Percentiles rank a stretch among this genome's conserved stretches.
Conservation (phyloP, 2,329 filamentous ascomycete genomes). For the Fusarium chaquense region DNA sequence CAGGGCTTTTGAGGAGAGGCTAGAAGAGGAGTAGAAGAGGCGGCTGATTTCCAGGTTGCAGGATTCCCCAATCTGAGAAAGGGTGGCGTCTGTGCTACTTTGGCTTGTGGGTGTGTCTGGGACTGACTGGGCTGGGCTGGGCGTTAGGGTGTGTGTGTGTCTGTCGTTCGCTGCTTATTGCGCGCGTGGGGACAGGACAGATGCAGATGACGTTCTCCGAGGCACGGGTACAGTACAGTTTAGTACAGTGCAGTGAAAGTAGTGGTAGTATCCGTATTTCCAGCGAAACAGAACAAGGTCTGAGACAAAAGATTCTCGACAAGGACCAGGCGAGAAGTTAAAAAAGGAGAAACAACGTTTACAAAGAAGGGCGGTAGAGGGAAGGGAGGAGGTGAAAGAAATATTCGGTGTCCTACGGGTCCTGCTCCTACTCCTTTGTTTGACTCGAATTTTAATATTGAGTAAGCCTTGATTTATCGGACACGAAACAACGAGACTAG, state of each 20-base stretch:
- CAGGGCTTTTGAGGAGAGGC: conserved; percentile 46
- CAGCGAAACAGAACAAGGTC: conserved; percentile 28
- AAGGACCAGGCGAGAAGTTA: conserved; percentile 27
- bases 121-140: background rate
- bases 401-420: conserved; percentile 1
- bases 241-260: conserved; percentile 1
- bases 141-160: conserved; percentile 1
- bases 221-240: conserved; percentile 32
- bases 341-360: conserved; percentile 15
- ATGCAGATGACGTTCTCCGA: conserved; percentile 48
- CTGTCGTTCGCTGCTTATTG: conserved; percentile 29
- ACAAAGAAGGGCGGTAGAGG: conserved; percentile 22
- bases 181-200: conserved; percentile 25
- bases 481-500: conserved; percentile 19
- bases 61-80: conserved; percentile 42
- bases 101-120: conserved; percentile 37
- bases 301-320: conserved; percentile 32
- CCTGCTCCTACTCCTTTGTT: conserved; percentile 6
- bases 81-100: conserved; percentile 42
- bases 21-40: conserved; percentile 42
- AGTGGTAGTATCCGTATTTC: background rate
- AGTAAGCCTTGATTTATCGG: conserved; percentile 37
- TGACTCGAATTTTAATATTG: conserved; percentile 5
- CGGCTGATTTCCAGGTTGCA: conserved; percentile 40
- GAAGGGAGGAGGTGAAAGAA: conserved; percentile 13